phyloP scores from a whole-genome alignment of 73 alveolate genomes.

The Symbiodinium pilosum region DNA sequence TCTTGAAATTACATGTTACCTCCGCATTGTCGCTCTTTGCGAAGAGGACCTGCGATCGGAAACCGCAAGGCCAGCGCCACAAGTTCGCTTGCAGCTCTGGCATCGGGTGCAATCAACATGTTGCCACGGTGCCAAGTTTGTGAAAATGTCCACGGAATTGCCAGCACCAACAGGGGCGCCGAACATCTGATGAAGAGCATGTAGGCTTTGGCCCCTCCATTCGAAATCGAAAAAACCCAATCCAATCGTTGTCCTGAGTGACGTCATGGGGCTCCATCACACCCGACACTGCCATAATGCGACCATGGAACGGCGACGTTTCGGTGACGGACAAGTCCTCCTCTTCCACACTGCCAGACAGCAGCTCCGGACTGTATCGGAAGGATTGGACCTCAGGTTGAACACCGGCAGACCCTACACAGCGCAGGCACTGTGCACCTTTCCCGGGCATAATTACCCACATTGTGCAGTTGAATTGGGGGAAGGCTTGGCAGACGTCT shows the following conservation, averaged over 20 bases:
- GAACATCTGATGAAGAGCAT: constrained; percentile 54
- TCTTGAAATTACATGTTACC: too few relatives aligned
- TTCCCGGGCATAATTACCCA: too few relatives aligned
- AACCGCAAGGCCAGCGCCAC: too few relatives aligned
- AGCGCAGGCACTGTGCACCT: too few relatives aligned
- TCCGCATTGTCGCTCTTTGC: constrained; percentile 32
- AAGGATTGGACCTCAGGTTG: constrained; percentile 45
- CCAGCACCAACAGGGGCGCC: constrained; percentile 61
- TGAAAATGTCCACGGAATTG: constrained; percentile 43
- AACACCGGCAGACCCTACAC: too few relatives aligned
- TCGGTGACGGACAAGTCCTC: neutral
- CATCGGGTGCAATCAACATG: too few relatives aligned
- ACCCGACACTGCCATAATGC: too few relatives aligned
- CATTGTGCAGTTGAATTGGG: too few relatives aligned
- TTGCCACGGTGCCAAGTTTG: constrained; percentile 24
- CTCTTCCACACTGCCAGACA: constrained; percentile 26
- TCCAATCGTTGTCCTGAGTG: constrained; percentile 54
- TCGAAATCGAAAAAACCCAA: constrained; percentile 47
- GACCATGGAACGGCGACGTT: constrained; percentile 34
- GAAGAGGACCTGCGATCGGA: constrained; percentile 40
- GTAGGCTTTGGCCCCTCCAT: constrained; percentile 20
- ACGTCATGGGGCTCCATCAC: neutral
- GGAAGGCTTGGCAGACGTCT: too few relatives aligned
- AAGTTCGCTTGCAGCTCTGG: too few relatives aligned
- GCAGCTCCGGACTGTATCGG: constrained; percentile 58